Evolutionary conservation across 148 eudicot genomes (phyloP), one percentile per base, ranked within the genome.

Genomic region (Arbutus unedo): DNA sequence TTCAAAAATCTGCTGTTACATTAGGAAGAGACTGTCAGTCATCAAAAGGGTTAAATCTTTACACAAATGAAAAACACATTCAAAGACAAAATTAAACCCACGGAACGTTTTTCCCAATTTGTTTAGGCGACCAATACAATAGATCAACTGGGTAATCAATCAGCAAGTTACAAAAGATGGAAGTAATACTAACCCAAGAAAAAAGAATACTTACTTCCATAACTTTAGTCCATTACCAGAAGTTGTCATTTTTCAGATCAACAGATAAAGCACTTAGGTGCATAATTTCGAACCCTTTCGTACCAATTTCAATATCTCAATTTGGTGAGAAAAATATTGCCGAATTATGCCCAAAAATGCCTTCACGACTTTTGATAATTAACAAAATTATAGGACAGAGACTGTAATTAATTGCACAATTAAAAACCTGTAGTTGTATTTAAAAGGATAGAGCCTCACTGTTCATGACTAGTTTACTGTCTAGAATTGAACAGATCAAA

Each of bases 1-100:
- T 10, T 77, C 84, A 77, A 48, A n/a, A 50, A 82, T 83, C 84
- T 86, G 84, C 80, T 68, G 18, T 76, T 68, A 14, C 43, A 38
- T 70, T 13, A 7, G 50, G 23, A 49, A 79, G 8, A 25, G 41
- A 14, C 7, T 13, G 82, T 66, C 6, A 51, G 14, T 18, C 51
- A 59, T 47, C 4, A 21, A 68, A 53, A 38, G 54, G 11, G 14
- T 49, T 7, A 4, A 80, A 77, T 50, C 19, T 31, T 44, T 48
- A 4, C 6, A 4, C 51, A 15, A 19, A 70, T 53, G 8, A 54
- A 38, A 13, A 71, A 43, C 66, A 70, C 31, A 81, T 4, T 48
- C 9, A 66, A 43, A 11, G 15, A 16, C 49, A 7, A 16, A 43
- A 19, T 4, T 66, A 66, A 66, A 25, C 38, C 25, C 64, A 59